A percentile compares a stretch with the other conserved stretches of the same genome.
phyloP scores from a whole-genome alignment of 2,329 filamentous ascomycete species.

The Cladosporium sp. region DNA sequence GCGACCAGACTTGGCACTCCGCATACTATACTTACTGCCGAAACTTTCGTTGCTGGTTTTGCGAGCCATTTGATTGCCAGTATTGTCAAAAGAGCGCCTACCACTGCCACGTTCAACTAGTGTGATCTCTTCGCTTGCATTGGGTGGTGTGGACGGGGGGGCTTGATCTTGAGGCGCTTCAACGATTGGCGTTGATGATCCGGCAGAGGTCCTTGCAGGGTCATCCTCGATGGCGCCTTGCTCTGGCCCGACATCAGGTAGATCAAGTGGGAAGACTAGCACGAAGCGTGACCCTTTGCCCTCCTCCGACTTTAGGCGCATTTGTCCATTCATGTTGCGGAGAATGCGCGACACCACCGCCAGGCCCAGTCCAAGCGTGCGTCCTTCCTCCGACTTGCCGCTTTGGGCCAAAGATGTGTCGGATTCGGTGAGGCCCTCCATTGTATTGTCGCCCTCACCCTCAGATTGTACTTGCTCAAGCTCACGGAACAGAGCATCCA shows the following conservation, averaged over 20 bases:
- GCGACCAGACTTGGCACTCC: constrained; percentile 44
- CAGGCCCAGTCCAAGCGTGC: constrained; percentile 75
- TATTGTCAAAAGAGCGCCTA: not conserved
- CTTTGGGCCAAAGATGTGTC: constrained; percentile 33
- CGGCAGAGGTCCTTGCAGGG: constrained; percentile 21
- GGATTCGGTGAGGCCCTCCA: constrained; percentile 35
- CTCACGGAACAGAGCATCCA: constrained; percentile 63
- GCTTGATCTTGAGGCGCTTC: not conserved
- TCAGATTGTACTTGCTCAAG: constrained; percentile 64
- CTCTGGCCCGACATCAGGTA: constrained; percentile 49
- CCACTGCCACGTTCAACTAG: constrained; percentile 55
- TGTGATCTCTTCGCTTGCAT: constrained; percentile 56
- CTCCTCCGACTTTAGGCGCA: constrained; percentile 79
- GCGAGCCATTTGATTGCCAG: constrained; percentile 19
- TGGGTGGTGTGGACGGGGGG: not conserved
- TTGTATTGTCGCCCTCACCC: constrained; percentile 50
- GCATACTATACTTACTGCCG: constrained; percentile 54
- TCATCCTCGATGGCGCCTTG: constrained; percentile 24
- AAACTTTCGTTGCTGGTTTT: constrained; percentile 46
- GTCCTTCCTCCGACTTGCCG: constrained; percentile 35
- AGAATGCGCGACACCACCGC: constrained; percentile 84
- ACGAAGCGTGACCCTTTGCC: constrained; percentile 81
- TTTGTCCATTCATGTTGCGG: constrained; percentile 86
- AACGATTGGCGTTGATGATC: constrained; percentile 29
- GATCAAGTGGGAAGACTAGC: constrained; percentile 72